phyloP scores from a whole-genome alignment of 2,329 filamentous ascomycete genomes.

The Emydomyces testavorans region DNA sequence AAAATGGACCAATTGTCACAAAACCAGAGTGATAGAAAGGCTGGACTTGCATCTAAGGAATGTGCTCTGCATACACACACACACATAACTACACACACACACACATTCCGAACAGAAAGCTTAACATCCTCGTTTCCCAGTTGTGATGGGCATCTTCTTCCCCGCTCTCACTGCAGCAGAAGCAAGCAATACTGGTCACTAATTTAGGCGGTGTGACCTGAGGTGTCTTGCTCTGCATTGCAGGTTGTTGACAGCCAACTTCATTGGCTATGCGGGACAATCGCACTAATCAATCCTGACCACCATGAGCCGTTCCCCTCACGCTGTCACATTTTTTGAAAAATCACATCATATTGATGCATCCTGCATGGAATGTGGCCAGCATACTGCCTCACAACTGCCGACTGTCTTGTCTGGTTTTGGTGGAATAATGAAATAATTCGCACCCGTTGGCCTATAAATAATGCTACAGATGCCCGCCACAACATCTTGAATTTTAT shows the following conservation, averaged over 20 bases:
- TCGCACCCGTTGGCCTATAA: not conserved
- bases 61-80: too few relatives aligned
- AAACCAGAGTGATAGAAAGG: too few relatives aligned
- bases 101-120: too few relatives aligned
- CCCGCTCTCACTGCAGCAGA: too few relatives aligned
- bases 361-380: not conserved
- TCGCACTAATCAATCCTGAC: not conserved
- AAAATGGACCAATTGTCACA: too few relatives aligned
- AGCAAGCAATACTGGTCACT: not conserved
- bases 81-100: too few relatives aligned
- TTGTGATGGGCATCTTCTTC: too few relatives aligned
- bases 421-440: too few relatives aligned
- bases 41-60: too few relatives aligned
- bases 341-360: constrained; percentile 1
- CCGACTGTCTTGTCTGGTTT: too few relatives aligned
- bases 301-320: constrained; percentile 8
- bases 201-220: constrained; percentile 5
- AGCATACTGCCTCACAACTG: too few relatives aligned
- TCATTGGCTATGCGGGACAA: not conserved
- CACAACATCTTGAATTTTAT: not conserved
- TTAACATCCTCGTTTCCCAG: too few relatives aligned
- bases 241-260: not conserved
- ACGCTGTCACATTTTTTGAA: constrained; percentile 3
- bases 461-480: constrained; percentile 1
- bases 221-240: not conserved